Percentiles rank a stretch among this genome's conserved stretches.
These are phyloP conservation scores for Neurospora terricola DNA, from an alignment of 495 filamentous ascomycete species.

Conservation along the genomic window DNA sequence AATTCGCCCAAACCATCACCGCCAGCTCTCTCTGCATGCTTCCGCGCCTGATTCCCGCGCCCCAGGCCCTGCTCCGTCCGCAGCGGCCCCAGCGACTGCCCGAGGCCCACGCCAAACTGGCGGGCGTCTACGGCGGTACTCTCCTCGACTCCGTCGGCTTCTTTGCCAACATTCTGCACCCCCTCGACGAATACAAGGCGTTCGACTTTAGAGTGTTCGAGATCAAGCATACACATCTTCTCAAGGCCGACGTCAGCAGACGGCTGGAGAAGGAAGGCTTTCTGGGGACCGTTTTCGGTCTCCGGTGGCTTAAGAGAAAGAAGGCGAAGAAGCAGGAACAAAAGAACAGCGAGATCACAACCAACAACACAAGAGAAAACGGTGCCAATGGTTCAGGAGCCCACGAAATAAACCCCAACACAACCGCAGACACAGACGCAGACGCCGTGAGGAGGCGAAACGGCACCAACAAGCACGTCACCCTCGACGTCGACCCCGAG, in stretches of 20 bases:
- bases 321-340: background rate
- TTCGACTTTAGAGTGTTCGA: conserved; percentile 38
- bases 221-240: conserved; percentile 28
- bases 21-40: conserved; percentile 45
- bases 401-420: background rate
- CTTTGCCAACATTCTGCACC: conserved; percentile 52
- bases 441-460: background rate
- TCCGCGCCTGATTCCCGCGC: conserved; percentile 57
- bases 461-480: background rate
- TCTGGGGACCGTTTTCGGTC: background rate
- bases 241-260: conserved; percentile 6
- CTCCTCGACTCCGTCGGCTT: conserved; percentile 46
- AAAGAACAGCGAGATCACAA: background rate
- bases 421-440: no score
- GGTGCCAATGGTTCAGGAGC: background rate
- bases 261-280: conserved; percentile 10
- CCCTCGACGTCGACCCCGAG: background rate
- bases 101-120: conserved; percentile 41
- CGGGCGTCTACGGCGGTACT: conserved; percentile 48
- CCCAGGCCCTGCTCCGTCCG: conserved; percentile 51
- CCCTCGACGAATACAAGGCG: conserved; percentile 37
- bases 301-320: background rate
- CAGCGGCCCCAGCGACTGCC: conserved; percentile 47
- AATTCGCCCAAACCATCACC: conserved; percentile 47
- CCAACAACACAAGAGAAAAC: background rate